phyloP scores from a whole-genome alignment of 345 rosid genomes.

The Acer saccharum region DNA sequence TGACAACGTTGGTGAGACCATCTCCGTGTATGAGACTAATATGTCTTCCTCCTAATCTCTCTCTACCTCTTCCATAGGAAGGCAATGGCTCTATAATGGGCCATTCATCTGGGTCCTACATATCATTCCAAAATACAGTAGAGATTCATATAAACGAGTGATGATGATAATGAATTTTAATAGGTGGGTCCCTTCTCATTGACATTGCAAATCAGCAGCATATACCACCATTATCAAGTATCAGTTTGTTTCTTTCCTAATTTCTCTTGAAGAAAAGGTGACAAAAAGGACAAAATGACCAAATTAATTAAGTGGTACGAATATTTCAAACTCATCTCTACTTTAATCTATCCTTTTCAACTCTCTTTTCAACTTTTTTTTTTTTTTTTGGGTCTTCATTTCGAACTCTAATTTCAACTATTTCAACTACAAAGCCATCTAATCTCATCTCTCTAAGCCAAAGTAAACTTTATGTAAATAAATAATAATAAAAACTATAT shows the following conservation, averaged over 20 bases:
- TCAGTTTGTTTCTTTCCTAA: not conserved
- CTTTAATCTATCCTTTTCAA: not conserved
- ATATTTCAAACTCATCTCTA: not conserved
- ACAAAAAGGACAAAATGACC: slow-evolving; percentile 12
- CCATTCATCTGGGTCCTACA: slow-evolving; percentile 82
- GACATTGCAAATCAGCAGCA: not conserved
- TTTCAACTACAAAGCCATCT: not conserved
- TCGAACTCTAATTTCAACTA: not conserved
- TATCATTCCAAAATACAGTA: slow-evolving; percentile 12
- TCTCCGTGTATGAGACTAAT: slow-evolving; percentile 98
- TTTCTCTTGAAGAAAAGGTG: not conserved
- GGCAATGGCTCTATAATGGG: slow-evolving; percentile 88
- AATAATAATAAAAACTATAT: not conserved
- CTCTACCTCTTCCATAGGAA: slow-evolving; percentile 99
- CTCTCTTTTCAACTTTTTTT: no score
- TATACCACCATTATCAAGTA: slow-evolving; percentile 2
- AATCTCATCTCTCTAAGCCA: not conserved
- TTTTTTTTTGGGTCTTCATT: not conserved
- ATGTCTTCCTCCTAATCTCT: slow-evolving; percentile 93
- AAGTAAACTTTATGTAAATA: no score
- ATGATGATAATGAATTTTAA: not conserved
- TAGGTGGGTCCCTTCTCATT: slow-evolving; percentile 19
- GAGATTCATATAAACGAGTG: not conserved
- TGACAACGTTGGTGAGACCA: slow-evolving; percentile 79
- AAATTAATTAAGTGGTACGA: not conserved